A percentile compares a stretch with the other conserved stretches of the same genome.
Conservation (phyloP, 305 asterid species). For the Plantago coronopus region DNA sequence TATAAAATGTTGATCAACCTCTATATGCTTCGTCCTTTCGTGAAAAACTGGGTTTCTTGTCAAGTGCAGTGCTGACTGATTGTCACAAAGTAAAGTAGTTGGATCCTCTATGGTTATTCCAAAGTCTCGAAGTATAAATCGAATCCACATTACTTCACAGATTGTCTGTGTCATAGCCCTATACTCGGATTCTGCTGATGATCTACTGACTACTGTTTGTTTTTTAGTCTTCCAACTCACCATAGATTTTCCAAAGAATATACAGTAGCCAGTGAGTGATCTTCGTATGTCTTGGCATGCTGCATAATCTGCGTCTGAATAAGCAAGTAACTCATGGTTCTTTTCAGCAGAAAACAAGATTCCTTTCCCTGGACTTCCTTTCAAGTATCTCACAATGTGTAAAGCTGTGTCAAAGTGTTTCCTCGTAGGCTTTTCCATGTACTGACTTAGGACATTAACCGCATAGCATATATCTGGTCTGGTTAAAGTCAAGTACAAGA, state of each 20-base stretch:
- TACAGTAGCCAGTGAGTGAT: neutral
- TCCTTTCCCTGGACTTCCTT: neutral
- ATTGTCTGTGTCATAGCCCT: neutral
- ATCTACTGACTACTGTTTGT: neutral
- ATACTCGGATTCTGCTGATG: neutral
- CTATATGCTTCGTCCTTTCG: neutral
- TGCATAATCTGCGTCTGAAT: no score
- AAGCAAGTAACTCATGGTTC: accelerated
- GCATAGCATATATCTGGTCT: neutral
- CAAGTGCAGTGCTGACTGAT: neutral
- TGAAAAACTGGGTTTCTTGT: neutral
- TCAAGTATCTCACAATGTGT: neutral
- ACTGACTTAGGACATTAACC: neutral
- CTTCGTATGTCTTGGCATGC: neutral
- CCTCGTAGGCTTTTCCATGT: no score
- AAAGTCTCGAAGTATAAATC: neutral
- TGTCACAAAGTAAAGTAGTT: neutral
- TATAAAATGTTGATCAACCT: neutral
- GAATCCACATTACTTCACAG: neutral
- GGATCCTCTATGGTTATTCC: neutral
- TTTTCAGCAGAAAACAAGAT: neutral
- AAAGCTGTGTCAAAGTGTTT: neutral
- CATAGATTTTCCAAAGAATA: neutral
- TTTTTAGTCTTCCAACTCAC: neutral
- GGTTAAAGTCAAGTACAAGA: neutral